Evolutionary conservation across 2,329 filamentous ascomycete genomes (phyloP), one percentile per base, ranked within the genome.

Genomic region (Colletotrichum euphorbiae): DNA sequence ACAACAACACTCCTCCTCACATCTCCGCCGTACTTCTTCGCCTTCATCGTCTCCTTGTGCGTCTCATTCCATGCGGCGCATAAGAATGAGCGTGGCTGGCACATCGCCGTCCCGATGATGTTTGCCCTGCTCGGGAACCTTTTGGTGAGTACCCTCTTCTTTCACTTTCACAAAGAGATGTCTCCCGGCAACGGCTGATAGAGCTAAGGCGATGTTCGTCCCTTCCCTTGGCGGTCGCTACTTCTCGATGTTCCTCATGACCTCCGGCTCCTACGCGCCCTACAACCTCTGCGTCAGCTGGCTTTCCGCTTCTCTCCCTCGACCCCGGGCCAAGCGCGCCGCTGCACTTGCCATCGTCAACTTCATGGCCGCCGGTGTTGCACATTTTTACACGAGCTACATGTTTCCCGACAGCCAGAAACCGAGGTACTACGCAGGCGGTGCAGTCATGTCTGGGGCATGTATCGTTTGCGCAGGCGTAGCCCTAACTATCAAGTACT

Each of bases 31-130:
- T 89, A 88, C 73, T 82, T 86, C 3, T 77, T 86, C 4, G 82
- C 81, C 19, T 80, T 85, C 2, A 80, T 90, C 9, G 87, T 83
- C 1, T 83, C 87, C 0, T 87, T 88, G 68, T 69, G 81, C 6
- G 89, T 90, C 38, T 85, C 87, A 13, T 88, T 86, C 82, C 85
- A 89, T 70, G 86, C 87, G 2, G 89, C 90, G 70, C 83, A 82
- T 4, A 87, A 84, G 0, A 84, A 85, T n/a, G 88, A 91, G 71
- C 83, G 88, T 11, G 89, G 87, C 73, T 83, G 84, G 69, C 89
- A 90, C 72, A 84, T 91, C 59, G 80, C 82, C 0, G 70, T 86
- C 0, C 88, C 88, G 0, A 80, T 63, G 60, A 40, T 63, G 13
- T 63, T 63, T 89, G 11, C 84, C 80, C 42, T 78, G 88, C 50